Evolutionary conservation across 2,329 filamentous ascomycete genomes (phyloP).

Genomic region (Nigrospora osmanthi): DNA sequence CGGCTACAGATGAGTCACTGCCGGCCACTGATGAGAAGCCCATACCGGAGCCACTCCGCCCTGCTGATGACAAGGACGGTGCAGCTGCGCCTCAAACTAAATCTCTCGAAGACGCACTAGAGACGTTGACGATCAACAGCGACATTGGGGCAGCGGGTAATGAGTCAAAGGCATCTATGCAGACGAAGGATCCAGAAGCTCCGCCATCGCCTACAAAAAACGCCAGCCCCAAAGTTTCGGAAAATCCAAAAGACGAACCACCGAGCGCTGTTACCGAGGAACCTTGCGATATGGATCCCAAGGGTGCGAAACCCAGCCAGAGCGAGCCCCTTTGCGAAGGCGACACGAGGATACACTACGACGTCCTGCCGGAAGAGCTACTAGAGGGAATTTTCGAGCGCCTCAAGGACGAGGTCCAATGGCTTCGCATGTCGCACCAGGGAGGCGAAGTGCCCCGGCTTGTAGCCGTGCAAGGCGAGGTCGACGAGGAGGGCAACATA

Average conservation of each 20-base stretch:
- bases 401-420: constrained; percentile 68
- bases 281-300: background rate
- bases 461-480: constrained; percentile 77
- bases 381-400: constrained; percentile 58
- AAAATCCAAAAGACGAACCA: background rate
- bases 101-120: background rate
- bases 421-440: constrained; percentile 89
- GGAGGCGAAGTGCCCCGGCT: constrained; percentile 86
- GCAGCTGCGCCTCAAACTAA: background rate
- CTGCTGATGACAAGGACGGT: background rate
- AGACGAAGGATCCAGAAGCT: constrained; percentile 9
- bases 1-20: background rate
- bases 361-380: constrained; percentile 55
- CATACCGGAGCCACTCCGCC: no score
- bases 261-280: no score
- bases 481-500: constrained; percentile 61
- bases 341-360: constrained; percentile 66
- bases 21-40: background rate
- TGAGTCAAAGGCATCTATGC: background rate
- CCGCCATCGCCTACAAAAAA: background rate
- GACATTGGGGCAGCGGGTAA: constrained; percentile 4
- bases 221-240: background rate
- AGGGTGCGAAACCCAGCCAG: constrained; percentile 12
- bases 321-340: constrained; percentile 64
- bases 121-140: constrained; percentile 3